phyloP scores from a whole-genome alignment of 768 basidiomycete species.

The Multifurca ochricompacta region DNA sequence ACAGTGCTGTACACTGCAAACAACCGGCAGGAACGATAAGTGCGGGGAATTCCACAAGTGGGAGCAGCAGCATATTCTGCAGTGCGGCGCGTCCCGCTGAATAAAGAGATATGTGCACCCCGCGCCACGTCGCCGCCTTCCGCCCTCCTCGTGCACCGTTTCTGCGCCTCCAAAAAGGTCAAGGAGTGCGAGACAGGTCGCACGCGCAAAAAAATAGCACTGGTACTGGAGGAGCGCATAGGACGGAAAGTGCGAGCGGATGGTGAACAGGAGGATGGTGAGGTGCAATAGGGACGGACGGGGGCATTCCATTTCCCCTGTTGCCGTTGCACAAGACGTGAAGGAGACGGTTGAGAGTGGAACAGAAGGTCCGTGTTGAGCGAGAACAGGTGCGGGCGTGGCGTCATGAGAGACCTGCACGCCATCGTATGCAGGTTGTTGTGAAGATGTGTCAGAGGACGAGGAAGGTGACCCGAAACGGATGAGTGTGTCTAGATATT shows the following conservation, averaged over 20 bases:
- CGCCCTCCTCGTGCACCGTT: slow-evolving; percentile 5
- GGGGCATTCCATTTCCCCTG: no score
- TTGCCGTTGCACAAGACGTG: background rate
- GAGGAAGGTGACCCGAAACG: background rate
- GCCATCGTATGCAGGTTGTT: slow-evolving; percentile 10
- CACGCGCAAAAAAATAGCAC: slow-evolving; percentile 22
- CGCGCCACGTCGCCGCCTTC: slow-evolving; percentile 19
- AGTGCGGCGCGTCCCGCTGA: slow-evolving; percentile 15
- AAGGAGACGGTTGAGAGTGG: slow-evolving; percentile 17
- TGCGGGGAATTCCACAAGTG: slow-evolving; percentile 13
- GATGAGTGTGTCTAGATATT: slow-evolving; percentile 10
- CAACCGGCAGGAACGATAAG: slow-evolving; percentile 19
- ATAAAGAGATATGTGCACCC: slow-evolving; percentile 19
- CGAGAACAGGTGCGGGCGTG: slow-evolving; percentile 11
- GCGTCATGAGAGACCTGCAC: slow-evolving; percentile 20
- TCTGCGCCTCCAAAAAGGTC: slow-evolving; percentile 10
- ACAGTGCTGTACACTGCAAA: slow-evolving; percentile 20
- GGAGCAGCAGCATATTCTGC: slow-evolving; percentile 21
- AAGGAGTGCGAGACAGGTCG: slow-evolving; percentile 11
- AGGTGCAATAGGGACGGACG: slow-evolving; percentile 18
- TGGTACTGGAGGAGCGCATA: slow-evolving; percentile 20
- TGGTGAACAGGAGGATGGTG: slow-evolving; percentile 16
- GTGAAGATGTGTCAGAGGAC: background rate
- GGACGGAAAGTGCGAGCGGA: slow-evolving; percentile 17
- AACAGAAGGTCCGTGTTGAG: slow-evolving; percentile 8